Base-by-base conservation (phyloP, 2,329 filamentous ascomycete species). In the Ophiosphaerella herpotricha region DNA sequence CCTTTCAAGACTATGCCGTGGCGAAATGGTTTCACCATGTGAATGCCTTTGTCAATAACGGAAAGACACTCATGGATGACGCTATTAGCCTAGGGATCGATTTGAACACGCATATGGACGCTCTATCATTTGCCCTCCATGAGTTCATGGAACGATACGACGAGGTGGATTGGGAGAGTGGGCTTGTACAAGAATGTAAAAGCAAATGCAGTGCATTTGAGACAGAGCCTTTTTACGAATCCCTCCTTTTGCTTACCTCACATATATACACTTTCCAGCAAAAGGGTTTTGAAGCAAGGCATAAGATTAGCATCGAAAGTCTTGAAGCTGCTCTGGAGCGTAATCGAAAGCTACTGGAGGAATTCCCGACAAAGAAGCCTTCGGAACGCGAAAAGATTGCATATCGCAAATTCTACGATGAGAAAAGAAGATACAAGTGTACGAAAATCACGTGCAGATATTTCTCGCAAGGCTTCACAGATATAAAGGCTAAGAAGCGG, bases 391-490 rank as follows among this genome's bases (percentile, higher is more conserved):
- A 67, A 9, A 38, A 44, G 5, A 39, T 16, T 5, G 47, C 29
- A 1, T 61, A 64, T 34, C 14, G 41, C 3, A 40, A 60, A 11
- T 72, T 68, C 36, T 78, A 80, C 48, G 76, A 77, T 5, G 29
- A 53, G 4, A 54, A 57, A 16, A 69, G 67, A 7, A 39, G 66
- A 8, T 79, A 68, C 67, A 79, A 79, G 48, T 80, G 78, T 55
- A 50, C 60, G 2, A 70, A 67, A n/a, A 63, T 74, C 8, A 71
- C 61, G 2, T 80, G 78, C 57, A 63, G 61, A 9, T 77, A 70
- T 60, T 80, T 79, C 56, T 67, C 76, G 38, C 63, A 75, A 35
- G 78, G 78, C 0, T 79, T 77, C 58, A 58, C 60, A 6, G 64
- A 59, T 7, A 37, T 55, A 1, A 54, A 61, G 8, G 55, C 54